Percentiles rank a stretch among this genome's conserved stretches.
Evolutionary conservation across 148 eudicot genomes (phyloP).

Genomic region (Linanthus parryae): DNA sequence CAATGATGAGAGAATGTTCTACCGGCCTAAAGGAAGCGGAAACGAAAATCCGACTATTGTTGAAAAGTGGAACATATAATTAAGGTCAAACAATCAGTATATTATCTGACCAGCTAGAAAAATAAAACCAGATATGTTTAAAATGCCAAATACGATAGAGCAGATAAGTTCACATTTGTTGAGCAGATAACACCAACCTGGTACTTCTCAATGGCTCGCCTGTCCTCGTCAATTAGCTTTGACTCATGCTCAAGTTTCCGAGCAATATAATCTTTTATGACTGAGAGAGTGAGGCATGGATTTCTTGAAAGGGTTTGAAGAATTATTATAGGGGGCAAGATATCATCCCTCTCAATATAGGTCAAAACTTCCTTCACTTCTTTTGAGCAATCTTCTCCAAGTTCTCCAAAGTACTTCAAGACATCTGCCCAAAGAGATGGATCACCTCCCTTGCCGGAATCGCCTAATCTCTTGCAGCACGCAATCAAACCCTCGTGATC

Average conservation of each 20-base stretch:
- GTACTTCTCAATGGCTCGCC: constrained; percentile 72
- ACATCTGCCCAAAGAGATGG: constrained; percentile 92
- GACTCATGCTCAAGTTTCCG: constrained; percentile 95
- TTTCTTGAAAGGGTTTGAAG: constrained; percentile 84
- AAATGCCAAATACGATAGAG: not conserved
- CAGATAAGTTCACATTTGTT: not conserved
- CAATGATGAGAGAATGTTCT: no score
- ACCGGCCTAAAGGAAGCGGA: no score
- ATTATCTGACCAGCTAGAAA: constrained; percentile 2
- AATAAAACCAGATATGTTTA: not conserved
- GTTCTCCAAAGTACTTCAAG: constrained; percentile 92
- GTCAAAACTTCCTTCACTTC: constrained; percentile 92
- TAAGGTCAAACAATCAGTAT: not conserved
- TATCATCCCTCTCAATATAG: constrained; percentile 91
- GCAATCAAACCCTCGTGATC: constrained; percentile 96
- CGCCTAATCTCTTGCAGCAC: constrained; percentile 97
- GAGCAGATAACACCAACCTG: constrained; percentile 47
- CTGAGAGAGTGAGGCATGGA: constrained; percentile 90
- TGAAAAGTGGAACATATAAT: no score
- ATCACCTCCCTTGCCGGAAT: constrained; percentile 92
- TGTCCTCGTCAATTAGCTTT: constrained; percentile 86
- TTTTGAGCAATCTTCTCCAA: constrained; percentile 98
- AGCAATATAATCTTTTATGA: constrained; percentile 91
- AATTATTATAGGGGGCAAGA: constrained; percentile 86
- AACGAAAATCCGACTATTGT: no score